These are phyloP conservation scores for Phytophthora palmivora DNA, from an alignment of 352 stramenopile genomes.

Conservation along the genomic window DNA sequence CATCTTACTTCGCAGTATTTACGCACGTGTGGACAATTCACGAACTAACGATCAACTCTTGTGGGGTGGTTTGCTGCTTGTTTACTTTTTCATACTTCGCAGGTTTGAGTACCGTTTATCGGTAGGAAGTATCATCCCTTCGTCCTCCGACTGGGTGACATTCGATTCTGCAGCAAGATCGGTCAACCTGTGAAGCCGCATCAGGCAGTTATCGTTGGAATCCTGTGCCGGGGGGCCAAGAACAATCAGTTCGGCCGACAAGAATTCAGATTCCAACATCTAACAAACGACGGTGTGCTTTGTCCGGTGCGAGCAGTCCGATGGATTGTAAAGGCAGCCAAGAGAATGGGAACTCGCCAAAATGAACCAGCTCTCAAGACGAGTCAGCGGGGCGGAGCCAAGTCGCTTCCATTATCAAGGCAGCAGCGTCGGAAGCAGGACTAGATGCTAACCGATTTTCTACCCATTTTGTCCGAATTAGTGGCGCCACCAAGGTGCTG, in stretches of 20 bases:
- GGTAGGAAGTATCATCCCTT: slow-evolving; percentile 1
- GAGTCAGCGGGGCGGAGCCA: not conserved
- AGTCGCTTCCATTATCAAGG: slow-evolving; percentile 13
- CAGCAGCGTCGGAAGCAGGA: not conserved
- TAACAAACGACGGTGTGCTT: not conserved
- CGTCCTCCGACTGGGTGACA: slow-evolving; percentile 14
- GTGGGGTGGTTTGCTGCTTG: too few relatives aligned
- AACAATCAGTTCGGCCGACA: slow-evolving; percentile 34
- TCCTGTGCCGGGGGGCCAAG: slow-evolving; percentile 24
- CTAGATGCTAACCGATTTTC: slow-evolving; percentile 13
- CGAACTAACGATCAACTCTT: too few relatives aligned
- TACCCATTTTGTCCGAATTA: slow-evolving; percentile 32
- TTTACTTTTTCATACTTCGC: too few relatives aligned
- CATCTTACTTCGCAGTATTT: not conserved
- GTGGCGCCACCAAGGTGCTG: slow-evolving; percentile 25
- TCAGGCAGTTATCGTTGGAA: slow-evolving; percentile 9
- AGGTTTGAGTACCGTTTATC: not conserved
- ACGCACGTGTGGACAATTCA: too few relatives aligned
- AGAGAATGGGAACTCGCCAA: not conserved
- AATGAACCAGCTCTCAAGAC: not conserved
- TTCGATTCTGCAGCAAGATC: slow-evolving; percentile 8
- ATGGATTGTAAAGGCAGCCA: not conserved
- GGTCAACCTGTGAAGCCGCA: not conserved
- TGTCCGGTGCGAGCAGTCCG: too few relatives aligned
- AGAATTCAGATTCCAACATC: slow-evolving; percentile 25